Evolutionary conservation across 148 eudicot genomes (phyloP).

Genomic region (Amaranthus hypochondriacus): DNA sequence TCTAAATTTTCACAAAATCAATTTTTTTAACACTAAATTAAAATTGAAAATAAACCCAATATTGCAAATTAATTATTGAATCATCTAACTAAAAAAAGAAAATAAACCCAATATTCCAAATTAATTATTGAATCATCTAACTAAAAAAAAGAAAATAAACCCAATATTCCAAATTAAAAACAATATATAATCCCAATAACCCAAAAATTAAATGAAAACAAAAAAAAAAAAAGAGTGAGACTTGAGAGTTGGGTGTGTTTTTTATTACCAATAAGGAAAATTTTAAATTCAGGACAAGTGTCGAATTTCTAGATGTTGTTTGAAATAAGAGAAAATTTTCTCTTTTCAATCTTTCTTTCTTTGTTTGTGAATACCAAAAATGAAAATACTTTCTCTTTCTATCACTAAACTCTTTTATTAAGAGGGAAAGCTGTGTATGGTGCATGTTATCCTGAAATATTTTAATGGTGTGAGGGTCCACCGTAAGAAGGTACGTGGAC

Average conservation of each 20-base stretch:
- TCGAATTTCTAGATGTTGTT: constrained; percentile 26
- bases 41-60: not conserved
- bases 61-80: not conserved
- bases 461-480: constrained; percentile 23
- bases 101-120: no score
- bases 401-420: not conserved
- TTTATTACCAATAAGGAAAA: not conserved
- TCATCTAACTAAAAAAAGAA: not conserved
- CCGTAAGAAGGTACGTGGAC: constrained; percentile 42
- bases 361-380: no score
- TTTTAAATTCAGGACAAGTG: constrained; percentile 30
- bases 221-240: no score
- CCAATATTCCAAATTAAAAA: no score
- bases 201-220: not conserved
- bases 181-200: no score
- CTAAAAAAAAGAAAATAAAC: no score
- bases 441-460: not conserved
- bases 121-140: no score
- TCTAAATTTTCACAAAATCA: not conserved
- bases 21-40: not conserved
- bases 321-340: not conserved
- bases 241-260: not conserved
- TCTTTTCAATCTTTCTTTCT: no score
- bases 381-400: not conserved
- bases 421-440: not conserved